Evolutionary conservation across 2,329 filamentous ascomycete species (phyloP).

Genomic region (Eutypa lata): DNA sequence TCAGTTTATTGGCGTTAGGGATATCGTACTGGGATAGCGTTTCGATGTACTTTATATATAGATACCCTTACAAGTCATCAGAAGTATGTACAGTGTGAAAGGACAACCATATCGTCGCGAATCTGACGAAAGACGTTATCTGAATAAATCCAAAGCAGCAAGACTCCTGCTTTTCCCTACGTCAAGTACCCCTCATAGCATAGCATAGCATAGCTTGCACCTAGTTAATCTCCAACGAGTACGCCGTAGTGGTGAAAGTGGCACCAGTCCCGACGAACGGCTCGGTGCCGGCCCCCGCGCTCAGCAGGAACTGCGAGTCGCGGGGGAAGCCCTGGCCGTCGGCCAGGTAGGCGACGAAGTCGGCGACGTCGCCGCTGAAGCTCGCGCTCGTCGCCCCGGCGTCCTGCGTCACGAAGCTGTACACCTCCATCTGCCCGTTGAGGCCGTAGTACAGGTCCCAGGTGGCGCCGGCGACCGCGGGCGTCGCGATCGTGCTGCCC

Average conservation of each 20-base stretch:
- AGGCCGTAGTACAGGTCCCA: conserved; percentile 56
- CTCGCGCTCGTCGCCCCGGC: conserved; percentile 36
- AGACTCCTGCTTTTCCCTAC: too few species aligned
- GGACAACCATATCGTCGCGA: too few species aligned
- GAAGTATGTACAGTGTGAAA: conserved; percentile 2
- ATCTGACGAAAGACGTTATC: too few species aligned
- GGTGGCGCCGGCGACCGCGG: conserved; percentile 45
- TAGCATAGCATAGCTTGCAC: neutral
- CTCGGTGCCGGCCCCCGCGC: conserved; percentile 49
- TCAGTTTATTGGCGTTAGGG: conserved; percentile 20
- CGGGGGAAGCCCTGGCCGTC: conserved; percentile 38
- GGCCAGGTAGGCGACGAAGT: conserved; percentile 52
- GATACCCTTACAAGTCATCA: neutral
- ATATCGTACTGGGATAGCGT: neutral
- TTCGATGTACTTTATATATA: conserved; percentile 2
- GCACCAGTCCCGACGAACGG: conserved; percentile 46
- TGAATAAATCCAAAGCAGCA: too few species aligned
- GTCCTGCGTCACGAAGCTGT: conserved; percentile 37
- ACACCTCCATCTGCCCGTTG: conserved; percentile 48
- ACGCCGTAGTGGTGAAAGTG: conserved; percentile 34
- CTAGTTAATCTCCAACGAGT: neutral
- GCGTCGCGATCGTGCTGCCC: conserved; percentile 49
- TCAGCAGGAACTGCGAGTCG: conserved; percentile 49
- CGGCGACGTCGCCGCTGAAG: conserved; percentile 52
- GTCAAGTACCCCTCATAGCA: neutral